Base-by-base conservation (phyloP, 2,329 filamentous ascomycete species). In the Monosporascus cannonballus region DNA sequence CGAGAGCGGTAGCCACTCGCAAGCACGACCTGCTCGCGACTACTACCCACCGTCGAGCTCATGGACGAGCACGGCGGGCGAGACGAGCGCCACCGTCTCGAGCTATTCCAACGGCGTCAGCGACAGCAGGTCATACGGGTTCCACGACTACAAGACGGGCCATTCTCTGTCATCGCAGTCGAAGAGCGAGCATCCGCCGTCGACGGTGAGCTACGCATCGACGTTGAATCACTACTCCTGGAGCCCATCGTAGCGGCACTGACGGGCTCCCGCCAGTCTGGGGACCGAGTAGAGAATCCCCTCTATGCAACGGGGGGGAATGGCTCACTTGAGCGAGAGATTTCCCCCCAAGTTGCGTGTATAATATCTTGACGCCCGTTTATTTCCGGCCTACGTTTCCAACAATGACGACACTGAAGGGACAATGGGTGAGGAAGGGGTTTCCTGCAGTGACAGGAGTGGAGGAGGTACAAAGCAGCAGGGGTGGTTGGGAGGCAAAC, bases 191-290 rank as follows among this genome's bases (percentile, higher is more conserved):
- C 67, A 67, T 49, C 63, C 67, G 17, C 64, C 71, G 27, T 69
- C 73, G 11, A 69, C 74, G 15, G 69, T 72, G 3, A 72, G 71
- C 18, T 77, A 77, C 15, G 78, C 77, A 53, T 74, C 76, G 51
- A 70, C 69, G 48, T 71, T 81, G 66, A 76, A 74, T 63, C 76
- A 81, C 62, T 83, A 83, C 63, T 80, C 78, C 34, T 83, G 80
- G 80, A 80, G 75, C 57, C 69, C 74, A 49, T 78, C 75, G 52
- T 79, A 27, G 24, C 30, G 30, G 30, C 5, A 14, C 30, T 14
- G 30, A 34, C 14, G 30, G 9, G 30, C 11, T 34, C 30, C 30
- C 27, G 4, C 11, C 30, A 34, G 30, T 11, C 9, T 14, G 30
- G 30, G 57, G 61, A 52, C n/a, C 49, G 37, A 44, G 20, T 39